A percentile compares a stretch with the other conserved stretches of the same genome.
These are phyloP conservation scores for Cymbopogon flexuosus DNA, from an alignment of 202 grass and related monocot genomes.

Conservation along the genomic window DNA sequence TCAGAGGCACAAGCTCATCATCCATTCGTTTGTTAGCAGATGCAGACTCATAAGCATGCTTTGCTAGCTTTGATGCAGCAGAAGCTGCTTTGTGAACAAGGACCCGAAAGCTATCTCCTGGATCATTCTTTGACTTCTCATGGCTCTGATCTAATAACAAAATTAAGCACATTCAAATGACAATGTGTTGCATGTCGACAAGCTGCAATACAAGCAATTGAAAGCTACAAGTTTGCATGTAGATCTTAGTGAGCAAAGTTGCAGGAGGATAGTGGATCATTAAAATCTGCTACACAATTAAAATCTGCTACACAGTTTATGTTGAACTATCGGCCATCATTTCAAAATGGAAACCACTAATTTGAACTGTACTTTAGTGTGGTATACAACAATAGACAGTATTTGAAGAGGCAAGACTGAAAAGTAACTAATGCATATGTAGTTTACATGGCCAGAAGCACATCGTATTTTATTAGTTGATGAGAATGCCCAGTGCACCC, in stretches of 20 bases:
- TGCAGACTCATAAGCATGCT: conserved; percentile 53
- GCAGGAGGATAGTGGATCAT: background rate
- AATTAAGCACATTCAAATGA: background rate
- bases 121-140: conserved; percentile 47
- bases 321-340: background rate
- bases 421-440: background rate
- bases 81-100: conserved; percentile 71
- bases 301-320: background rate
- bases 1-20: conserved; percentile 72
- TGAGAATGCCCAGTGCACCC: background rate
- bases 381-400: background rate
- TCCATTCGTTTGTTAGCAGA: conserved; percentile 41
- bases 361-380: background rate
- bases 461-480: background rate
- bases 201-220: conserved; percentile 11
- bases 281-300: background rate
- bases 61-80: conserved; percentile 71
- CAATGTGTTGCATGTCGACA: background rate
- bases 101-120: conserved; percentile 48
- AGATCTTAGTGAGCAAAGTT: background rate
- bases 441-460: background rate
- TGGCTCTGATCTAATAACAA: conserved; percentile 61
- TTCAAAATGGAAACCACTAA: background rate
- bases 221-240: background rate
- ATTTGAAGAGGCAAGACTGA: background rate